phyloP scores from a whole-genome alignment of 805 yeast genomes.

The Yarrowia osloensis region DNA sequence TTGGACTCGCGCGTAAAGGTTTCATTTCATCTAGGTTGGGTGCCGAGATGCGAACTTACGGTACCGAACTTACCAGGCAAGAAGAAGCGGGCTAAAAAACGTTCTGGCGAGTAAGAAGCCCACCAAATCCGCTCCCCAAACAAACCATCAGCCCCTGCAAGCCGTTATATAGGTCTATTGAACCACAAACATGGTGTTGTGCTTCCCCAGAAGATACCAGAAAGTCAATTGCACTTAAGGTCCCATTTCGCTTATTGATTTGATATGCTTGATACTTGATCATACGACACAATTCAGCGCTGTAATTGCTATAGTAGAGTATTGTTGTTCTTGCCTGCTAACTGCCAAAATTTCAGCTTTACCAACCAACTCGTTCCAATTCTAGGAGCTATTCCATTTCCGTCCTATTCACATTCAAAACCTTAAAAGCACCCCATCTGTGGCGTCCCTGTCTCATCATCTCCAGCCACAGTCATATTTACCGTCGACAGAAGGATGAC shows the following conservation, averaged over 20 bases:
- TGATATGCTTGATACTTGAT: neutral
- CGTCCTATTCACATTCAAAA: neutral
- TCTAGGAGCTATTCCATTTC: neutral
- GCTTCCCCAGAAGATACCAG: neutral
- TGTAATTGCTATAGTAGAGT: neutral
- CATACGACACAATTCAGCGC: neutral
- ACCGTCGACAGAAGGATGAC: neutral
- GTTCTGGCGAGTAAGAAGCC: neutral
- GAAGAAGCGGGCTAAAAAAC: neutral
- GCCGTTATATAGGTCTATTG: neutral
- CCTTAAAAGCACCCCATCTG: conserved; percentile 23
- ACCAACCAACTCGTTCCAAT: neutral
- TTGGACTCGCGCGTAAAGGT: neutral
- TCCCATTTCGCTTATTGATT: neutral
- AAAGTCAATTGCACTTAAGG: neutral
- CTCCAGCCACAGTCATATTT: neutral
- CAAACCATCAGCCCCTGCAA: neutral
- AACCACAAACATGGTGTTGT: neutral
- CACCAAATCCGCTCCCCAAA: neutral
- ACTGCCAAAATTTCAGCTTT: neutral
- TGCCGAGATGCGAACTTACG: neutral
- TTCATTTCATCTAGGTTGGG: neutral
- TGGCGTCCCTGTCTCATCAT: conserved; percentile 17
- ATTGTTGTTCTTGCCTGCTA: neutral
- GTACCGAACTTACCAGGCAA: neutral